These are phyloP conservation scores for Verticillium tricorpus DNA, from an alignment of 2,329 filamentous ascomycete genomes.

Conservation along the genomic window DNA sequence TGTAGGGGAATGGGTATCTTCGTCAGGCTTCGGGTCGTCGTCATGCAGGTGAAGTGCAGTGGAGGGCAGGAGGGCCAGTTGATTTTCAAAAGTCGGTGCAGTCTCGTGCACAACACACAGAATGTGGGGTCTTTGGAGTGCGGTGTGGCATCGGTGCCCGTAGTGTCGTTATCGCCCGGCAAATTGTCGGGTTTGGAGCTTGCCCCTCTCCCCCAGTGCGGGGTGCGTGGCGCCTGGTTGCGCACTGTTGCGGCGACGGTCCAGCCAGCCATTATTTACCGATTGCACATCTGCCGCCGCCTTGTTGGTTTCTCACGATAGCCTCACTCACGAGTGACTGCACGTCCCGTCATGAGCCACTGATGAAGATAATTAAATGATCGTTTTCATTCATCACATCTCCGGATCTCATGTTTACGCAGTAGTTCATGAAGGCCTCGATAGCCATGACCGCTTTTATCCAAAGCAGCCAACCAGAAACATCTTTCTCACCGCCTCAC, in stretches of 20 bases:
- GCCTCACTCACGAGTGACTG: no score
- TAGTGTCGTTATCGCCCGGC: not conserved
- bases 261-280: no score
- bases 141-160: not conserved
- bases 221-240: not conserved
- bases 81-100: slow-evolving; percentile 4
- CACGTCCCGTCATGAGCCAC: no score
- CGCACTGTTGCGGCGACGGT: not conserved
- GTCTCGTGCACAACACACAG: not conserved
- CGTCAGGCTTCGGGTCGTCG: not conserved
- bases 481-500: no score
- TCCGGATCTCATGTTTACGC: no score
- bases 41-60: not conserved
- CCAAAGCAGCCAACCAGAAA: no score
- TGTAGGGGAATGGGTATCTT: not conserved
- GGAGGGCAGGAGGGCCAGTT: not conserved
- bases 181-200: not conserved
- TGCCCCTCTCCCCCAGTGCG: slow-evolving; percentile 2
- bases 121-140: not conserved
- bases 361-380: no score
- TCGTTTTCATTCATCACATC: no score
- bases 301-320: no score
- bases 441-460: no score
- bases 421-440: no score
- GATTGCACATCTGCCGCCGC: no score